A percentile compares a stretch with the other conserved stretches of the same genome.
These are phyloP conservation scores for Beverwykella pulmonaria DNA, from an alignment of 495 filamentous ascomycete genomes.

Conservation along the genomic window DNA sequence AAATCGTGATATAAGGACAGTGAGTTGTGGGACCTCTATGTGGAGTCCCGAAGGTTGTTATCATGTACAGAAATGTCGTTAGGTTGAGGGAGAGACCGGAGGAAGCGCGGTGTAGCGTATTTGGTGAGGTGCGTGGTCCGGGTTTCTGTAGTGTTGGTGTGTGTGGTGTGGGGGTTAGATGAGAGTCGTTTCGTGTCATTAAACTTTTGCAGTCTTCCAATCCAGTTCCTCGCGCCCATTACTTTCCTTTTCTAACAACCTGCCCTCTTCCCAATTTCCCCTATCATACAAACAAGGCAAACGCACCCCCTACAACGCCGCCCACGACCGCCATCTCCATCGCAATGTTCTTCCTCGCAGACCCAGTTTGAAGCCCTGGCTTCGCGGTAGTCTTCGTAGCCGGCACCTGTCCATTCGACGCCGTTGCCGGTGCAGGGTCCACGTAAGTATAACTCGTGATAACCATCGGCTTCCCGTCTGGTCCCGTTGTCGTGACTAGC, in stretches of 20 bases:
- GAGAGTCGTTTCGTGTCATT: conserved; percentile 9
- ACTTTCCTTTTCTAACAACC: background rate
- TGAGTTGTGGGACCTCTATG: background rate
- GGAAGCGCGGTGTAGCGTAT: background rate
- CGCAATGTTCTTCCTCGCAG: conserved; percentile 23
- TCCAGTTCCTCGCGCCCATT: background rate
- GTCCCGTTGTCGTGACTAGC: conserved; percentile 41
- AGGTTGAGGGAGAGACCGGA: background rate
- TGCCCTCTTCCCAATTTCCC: background rate
- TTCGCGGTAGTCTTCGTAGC: conserved; percentile 13
- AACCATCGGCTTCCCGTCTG: conserved; percentile 42
- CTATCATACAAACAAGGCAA: conserved; percentile 20
- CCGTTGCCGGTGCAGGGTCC: conserved; percentile 16
- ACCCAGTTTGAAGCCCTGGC: conserved; percentile 35
- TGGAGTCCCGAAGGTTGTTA: background rate
- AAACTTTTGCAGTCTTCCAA: background rate
- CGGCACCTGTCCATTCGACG: background rate
- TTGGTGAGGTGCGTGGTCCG: background rate
- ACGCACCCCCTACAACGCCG: conserved; percentile 40
- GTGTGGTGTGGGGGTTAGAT: background rate
- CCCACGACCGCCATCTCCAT: conserved; percentile 37
- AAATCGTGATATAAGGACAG: background rate
- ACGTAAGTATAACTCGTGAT: conserved; percentile 44
- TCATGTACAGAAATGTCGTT: background rate
- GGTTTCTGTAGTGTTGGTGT: background rate